Base-by-base conservation (phyloP, 306 rosid genomes). In the Prosopis cineraria region DNA sequence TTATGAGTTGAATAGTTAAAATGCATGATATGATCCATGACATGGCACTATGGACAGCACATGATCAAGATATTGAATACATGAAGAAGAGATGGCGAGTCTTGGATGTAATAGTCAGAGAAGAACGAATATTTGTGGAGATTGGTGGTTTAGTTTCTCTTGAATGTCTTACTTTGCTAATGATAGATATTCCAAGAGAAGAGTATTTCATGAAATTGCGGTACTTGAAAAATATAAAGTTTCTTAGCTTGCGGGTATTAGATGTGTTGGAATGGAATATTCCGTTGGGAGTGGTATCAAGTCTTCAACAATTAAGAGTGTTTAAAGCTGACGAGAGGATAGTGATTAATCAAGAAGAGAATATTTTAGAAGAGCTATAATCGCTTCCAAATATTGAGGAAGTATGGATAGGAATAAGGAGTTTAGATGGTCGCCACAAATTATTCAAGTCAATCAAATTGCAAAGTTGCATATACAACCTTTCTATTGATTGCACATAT, bases 21-120 rank as follows among this genome's bases (percentile, higher is more conserved):
- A 44, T 75, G 79, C 71, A 75, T 17, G 71, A 62, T 22, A 6
- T 39, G 16, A 75, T 75, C 1, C 33, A 17, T 3, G 79, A 75
- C 45, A 60, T 75, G 79, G 71, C 79, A 10, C 2, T 75, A 1
- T 75, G 71, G 62, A 2, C 62, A 43, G 20, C 43, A 3, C 13
- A n/a, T 43, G 40, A 44, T 30, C 20, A 45, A 30, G 33, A 16
- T 59, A 11, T 43, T 17, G 1, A 13, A 5, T 12, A 6, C 20
- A 17, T 40, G 55, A 5, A 19, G 55, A 5, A 19, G 2, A n/a
- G 27, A 27, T 39, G 41, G 9, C 40, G 40, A 39, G 31, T 74
- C 9, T 27, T 59, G 7, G 58, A 41, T 4, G 6, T 20, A 25
- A 1, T 1, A 0, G 11, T 48, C 5, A 43, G 6, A 3, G 17